Base-by-base conservation (phyloP, 2,329 filamentous ascomycete genomes). In the Geoglossum cookeanum region DNA sequence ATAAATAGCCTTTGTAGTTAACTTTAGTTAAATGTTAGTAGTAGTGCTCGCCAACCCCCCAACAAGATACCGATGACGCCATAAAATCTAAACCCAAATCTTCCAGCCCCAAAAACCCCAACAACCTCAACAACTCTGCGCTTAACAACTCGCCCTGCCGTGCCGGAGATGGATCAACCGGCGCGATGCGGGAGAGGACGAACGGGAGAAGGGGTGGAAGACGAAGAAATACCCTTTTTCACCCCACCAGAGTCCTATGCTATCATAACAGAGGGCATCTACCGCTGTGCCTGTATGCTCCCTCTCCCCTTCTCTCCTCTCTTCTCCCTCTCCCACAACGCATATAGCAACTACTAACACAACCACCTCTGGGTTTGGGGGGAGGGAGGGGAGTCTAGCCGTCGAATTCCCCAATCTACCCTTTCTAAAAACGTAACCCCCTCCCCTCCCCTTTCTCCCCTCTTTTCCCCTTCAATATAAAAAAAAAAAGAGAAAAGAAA, bases 321-420 rank as follows among this genome's bases (percentile, higher is more conserved):
- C 32, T 7, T 11, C 29, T 17, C 17, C 11, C 22, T 22, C 22
- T 22, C 22, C 22, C 22, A 22, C 22, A 22, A 22, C 22, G 22
- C 22, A 22, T n/a, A 17, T 35, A 55, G 3, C 6, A 7, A 30
- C 37, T 15, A 11, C 22, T 35, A 22, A 17, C 22, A 22, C 22
- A 1, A 22, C 22, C 22, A 22, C 22, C 22, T 22, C 22, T 22
- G 22, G 22, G 22, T 22, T 22, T 22, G 22, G 22, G 22, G 22
- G 22, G 22, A 22, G 22, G 22, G 22, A 22, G 22, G 22, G 22
- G 22, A 32, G 13, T 5, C 27, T 22, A 55, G 53, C 53, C 39
- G 53, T 55, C 35, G 53, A 55, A 39, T 55, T 55, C 27, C 35
- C 39, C 35, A 55, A 55, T 22, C 53, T 55, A n/a, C 27, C n/a